Base-by-base conservation (phyloP, 192 early-diverging fungal species). In the Rhizophlyctis rosea region DNA sequence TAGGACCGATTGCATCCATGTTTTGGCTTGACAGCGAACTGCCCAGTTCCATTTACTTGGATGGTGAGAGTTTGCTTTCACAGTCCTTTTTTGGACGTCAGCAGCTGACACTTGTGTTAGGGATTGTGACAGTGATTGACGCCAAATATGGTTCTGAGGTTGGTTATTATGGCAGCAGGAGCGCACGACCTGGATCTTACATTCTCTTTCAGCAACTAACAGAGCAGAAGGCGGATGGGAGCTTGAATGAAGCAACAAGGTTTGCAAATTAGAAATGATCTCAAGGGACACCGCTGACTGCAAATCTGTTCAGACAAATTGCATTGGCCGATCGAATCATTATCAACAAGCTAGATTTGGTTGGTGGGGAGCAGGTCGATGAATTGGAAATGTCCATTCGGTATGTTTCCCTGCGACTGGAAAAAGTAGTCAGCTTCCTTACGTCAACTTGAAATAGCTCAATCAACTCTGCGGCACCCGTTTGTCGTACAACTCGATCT, bases 1-100 rank as follows among this genome's bases (percentile, higher is more conserved):
- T 78, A 7, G 93, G 90, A 7, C 90, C 90, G 2, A 96, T 99
- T 54, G 92, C 91, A 0, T 85, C 90, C 14, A 95, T 96, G 85
- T 90, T 99, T 71, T 99, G 97, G 97, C 70, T 95, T 48, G 96
- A 99, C 63, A 93, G 95, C 68, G 90, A 90, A 31, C 83, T 99
- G 31, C 89, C 90, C 5, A 88, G 88, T 65, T 85, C 92, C 7
- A 84, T 99, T 29, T 89, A 92, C 58, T 69, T 99, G 47, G 95
- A 98, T 61, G 94, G 69, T 68, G 34, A 34, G 55, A n/a, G 5
- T n/a, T 13, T 34, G 55, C 5, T 33, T 35, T 4, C 16, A 9
- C 23, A 21, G 18, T 5, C 21, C 27, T 21, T 53, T 5, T 28
- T 14, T 13, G 13, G 18, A 14, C 13, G 21, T 53, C 7, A 21